Conservation (phyloP, 2,329 filamentous ascomycete species). For the Arthrobotrys conoides region DNA sequence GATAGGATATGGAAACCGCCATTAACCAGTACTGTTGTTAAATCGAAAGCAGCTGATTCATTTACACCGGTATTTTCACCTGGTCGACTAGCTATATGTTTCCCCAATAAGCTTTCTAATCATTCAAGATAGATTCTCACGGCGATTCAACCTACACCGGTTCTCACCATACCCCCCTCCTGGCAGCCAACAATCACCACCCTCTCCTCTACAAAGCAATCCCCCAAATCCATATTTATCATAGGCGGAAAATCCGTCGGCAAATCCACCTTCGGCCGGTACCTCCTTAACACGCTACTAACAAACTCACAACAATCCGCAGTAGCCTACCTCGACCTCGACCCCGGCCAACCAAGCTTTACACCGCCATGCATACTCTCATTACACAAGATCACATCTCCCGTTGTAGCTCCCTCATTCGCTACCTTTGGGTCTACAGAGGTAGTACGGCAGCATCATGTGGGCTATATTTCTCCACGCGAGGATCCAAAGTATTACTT, state of each 20-base stretch:
- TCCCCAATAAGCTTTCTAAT: conserved; percentile 66
- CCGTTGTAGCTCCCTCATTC: conserved; percentile 78
- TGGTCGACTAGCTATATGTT: background rate
- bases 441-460: conserved; percentile 75
- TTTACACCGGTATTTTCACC: conserved; percentile 65
- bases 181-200: conserved; percentile 57
- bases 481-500: conserved; percentile 78
- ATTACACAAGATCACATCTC: conserved; percentile 74
- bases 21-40: conserved; percentile 67
- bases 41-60: conserved; percentile 64
- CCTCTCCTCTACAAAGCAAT: conserved; percentile 45
- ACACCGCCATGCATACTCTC: conserved; percentile 79
- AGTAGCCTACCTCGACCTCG: conserved; percentile 79
- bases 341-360: conserved; percentile 84
- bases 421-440: conserved; percentile 71
- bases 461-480: conserved; percentile 77
- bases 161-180: conserved; percentile 58
- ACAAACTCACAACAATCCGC: conserved; percentile 61
- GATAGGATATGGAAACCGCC: conserved; percentile 74
- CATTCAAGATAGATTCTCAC: conserved; percentile 40
- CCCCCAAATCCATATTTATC: conserved; percentile 60
- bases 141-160: conserved; percentile 67
- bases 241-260: conserved; percentile 63
- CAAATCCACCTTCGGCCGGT: conserved; percentile 63
- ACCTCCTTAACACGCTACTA: conserved; percentile 59